Base-by-base conservation (phyloP, 208 protist genomes). In the Crithidia acanthocephali region DNA sequence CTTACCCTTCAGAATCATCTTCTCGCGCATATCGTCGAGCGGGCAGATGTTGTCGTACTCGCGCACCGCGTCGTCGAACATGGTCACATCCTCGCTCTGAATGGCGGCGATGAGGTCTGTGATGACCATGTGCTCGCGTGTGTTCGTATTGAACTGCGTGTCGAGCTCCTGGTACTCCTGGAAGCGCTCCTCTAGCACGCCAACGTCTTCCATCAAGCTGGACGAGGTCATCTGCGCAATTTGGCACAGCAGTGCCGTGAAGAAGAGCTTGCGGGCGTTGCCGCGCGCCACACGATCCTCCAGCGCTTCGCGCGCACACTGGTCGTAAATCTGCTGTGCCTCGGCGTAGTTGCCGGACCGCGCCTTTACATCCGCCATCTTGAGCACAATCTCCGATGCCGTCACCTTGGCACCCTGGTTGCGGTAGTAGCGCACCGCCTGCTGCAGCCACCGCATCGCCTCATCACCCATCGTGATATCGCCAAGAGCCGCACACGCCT, bases 51-150 rank as follows among this genome's bases (percentile, higher is more conserved):
- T 85, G 68, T 94, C 86, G 67, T 94, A 97, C 52, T 94, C 84
- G 30, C 61, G 63, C 44, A 97, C 74, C 16, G 87, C 92, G 53
- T 81, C 83, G 22, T 92, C 85, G 73, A 91, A 90, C 42, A 75
- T 83, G 50, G 79, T 82, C 16, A 71, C 56, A 45, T 86, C 79
- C 56, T 92, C 86, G 44, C 65, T 47, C 51, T 89, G 78, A 20
- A 97, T 85, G 4, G 92, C 92, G 15, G 90, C 86, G 60, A 95
- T 90, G 48, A 97, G 40, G 30, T 79, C 88, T 8, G 75, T 79
- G 25, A 97, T 90, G 47, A 95, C 76, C 87, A 97, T 95, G 76
- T 94, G 83, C 83, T 97, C 89, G 60, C 89, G 89, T 0, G 89
- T 95, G 67, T 88, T 50, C 28, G 77, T 68, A 72, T 88, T 94